Base-by-base conservation (phyloP, 495 filamentous ascomycete species). In the Xylaria bambusicola region DNA sequence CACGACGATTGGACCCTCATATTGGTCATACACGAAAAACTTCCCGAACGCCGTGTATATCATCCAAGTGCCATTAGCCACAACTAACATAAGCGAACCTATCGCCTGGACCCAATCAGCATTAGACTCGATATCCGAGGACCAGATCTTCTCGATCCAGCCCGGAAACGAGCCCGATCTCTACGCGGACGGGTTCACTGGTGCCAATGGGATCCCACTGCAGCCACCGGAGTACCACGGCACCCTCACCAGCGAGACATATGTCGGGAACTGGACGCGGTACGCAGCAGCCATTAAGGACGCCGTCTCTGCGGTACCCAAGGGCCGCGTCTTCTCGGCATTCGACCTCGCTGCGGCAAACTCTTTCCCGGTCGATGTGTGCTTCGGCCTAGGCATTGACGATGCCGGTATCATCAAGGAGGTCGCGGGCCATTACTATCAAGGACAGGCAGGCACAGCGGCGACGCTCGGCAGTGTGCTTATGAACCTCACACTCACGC, bases 371-470 rank as follows among this genome's bases (percentile, higher is more conserved):
- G 59, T 71, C 3, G 55, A 68, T 35, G 57, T 17, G 20, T 71
- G 68, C 21, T 71, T 71, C n/a, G 48, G 29, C 1, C 62, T 71
- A 3, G 66, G 68, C 15, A 71, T 71, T 18, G 68, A 71, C 42
- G 44, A 42, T 4, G 52, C 20, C 1, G 54, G 45, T n/a, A 53
- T 63, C 10, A 56, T 71, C 45, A 66, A 68, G 20, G 66, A 68
- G 21, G 68, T 69, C 6, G 63, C 68, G 24, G 59, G 64, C 15
- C 68, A 71, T 33, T 68, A 68, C 41, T 71, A 69, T 52, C 68
- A 71, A 35, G 50, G 60, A 0, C 47, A 56, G 2, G 63, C 66
- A 7, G 68, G 68, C 0, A 65, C 58, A 5, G 64, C 66, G 2
- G 46, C 12, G 0, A 65, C 67, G 18, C 64, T 71, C 0, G 64